A percentile compares a stretch with the other conserved stretches of the same genome.
These are phyloP conservation scores for Candida coquimbonensis DNA, from an alignment of 805 yeast genomes.

Conservation along the genomic window DNA sequence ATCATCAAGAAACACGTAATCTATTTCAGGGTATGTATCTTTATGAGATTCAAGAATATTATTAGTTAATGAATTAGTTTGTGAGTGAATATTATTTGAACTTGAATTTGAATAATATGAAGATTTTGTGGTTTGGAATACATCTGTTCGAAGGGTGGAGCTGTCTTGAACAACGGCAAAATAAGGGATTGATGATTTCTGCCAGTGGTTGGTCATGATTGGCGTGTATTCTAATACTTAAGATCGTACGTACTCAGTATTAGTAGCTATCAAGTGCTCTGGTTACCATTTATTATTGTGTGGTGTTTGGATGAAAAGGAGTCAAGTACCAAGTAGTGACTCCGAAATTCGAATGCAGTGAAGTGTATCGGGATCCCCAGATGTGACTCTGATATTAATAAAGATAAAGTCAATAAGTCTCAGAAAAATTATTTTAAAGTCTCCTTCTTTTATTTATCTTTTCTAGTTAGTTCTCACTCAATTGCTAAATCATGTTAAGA, in stretches of 20 bases:
- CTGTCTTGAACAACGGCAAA: slow-evolving; percentile 17
- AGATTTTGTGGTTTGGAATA: background rate
- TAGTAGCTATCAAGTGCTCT: background rate
- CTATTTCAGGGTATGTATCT: slow-evolving; percentile 20
- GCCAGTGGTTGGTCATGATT: slow-evolving; percentile 12
- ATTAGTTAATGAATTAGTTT: background rate
- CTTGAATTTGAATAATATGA: background rate
- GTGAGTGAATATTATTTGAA: background rate
- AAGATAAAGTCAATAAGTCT: background rate
- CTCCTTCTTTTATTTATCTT: background rate
- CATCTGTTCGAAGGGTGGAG: background rate
- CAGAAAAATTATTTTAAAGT: background rate
- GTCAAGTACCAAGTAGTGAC: background rate
- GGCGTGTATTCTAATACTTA: too few relatives aligned
- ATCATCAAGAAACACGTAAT: slow-evolving; percentile 23
- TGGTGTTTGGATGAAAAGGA: too few relatives aligned
- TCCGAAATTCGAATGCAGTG: too few relatives aligned
- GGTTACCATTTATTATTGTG: too few relatives aligned
- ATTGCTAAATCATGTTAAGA: slow-evolving; percentile 10
- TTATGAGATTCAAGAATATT: slow-evolving; percentile 1
- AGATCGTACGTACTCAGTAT: background rate
- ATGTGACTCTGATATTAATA: background rate
- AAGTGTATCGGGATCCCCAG: too few relatives aligned
- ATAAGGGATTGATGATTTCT: slow-evolving; percentile 18
- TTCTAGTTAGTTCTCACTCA: background rate